Percentiles rank a stretch among this genome's conserved stretches.
phyloP scores from a whole-genome alignment of 2,329 filamentous ascomycete species.

The Aureobasidium sp. region DNA sequence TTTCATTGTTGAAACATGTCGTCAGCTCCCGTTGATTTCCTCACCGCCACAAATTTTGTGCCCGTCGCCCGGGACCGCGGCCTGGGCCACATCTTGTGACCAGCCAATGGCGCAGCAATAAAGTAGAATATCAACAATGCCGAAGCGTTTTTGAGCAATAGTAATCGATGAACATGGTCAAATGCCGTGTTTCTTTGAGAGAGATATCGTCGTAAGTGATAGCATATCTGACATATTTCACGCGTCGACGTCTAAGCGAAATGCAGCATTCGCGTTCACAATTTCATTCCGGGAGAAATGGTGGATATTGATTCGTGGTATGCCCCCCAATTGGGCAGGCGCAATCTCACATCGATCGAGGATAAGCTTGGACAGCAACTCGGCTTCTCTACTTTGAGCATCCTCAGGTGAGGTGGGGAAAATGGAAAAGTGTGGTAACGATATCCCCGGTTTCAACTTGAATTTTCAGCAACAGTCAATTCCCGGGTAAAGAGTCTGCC shows the following conservation, averaged over 20 bases:
- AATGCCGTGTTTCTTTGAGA: neutral
- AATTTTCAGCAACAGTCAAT: neutral
- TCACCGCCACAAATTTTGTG: neutral
- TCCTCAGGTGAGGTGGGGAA: neutral
- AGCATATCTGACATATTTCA: neutral
- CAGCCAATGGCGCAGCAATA: slow-evolving; percentile 2
- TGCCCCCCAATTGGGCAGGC: neutral
- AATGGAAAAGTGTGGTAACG: neutral
- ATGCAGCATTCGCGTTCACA: neutral
- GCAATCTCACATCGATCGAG: neutral
- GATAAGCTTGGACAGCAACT: neutral
- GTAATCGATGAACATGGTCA: neutral
- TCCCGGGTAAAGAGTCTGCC: neutral
- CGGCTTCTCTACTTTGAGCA: neutral
- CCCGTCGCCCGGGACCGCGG: neutral
- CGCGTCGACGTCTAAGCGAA: neutral
- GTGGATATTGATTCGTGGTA: neutral
- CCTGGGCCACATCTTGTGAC: slow-evolving; percentile 1
- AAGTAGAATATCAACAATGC: neutral
- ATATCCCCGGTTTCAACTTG: neutral
- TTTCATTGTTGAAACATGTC: neutral
- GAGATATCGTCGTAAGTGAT: neutral
- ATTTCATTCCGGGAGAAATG: neutral
- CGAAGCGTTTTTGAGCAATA: neutral
- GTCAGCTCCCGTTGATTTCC: neutral